phyloP scores from a whole-genome alignment of 345 rosid genomes.

The Eucalyptus polyanthemos region DNA sequence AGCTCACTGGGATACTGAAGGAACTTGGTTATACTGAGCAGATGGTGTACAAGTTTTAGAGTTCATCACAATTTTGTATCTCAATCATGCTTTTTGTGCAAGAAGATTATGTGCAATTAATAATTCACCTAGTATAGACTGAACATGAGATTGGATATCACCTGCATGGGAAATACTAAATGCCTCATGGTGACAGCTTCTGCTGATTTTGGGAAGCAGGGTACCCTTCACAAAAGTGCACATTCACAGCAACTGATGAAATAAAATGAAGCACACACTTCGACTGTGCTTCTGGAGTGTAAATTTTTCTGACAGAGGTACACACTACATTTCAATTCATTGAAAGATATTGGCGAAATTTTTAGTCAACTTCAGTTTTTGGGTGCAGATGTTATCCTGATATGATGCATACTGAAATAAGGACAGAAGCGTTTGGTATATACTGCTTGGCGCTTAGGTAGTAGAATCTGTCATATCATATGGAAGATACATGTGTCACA shows the following conservation, averaged over 20 bases:
- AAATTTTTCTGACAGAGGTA: background rate
- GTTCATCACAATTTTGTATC: background rate
- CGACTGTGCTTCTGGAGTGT: background rate
- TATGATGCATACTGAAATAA: background rate
- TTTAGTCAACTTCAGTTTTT: background rate
- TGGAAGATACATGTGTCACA: background rate
- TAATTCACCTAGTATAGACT: background rate
- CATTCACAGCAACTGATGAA: background rate
- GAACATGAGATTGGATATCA: background rate
- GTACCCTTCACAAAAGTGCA: background rate
- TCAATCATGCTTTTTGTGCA: background rate
- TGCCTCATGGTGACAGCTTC: background rate
- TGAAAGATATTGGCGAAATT: background rate
- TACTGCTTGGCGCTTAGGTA: background rate
- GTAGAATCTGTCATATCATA: background rate
- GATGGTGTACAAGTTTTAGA: slow-evolving; percentile 92
- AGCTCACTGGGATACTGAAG: slow-evolving; percentile 82
- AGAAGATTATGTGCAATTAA: background rate
- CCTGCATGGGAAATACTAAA: background rate
- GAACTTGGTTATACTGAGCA: slow-evolving; percentile 74
- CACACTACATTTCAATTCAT: background rate
- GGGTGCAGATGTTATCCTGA: background rate
- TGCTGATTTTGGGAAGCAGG: background rate
- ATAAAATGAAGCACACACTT: background rate
- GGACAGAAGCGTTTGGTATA: background rate